phyloP scores from a whole-genome alignment of 2,329 filamentous ascomycete species.

The Claviceps pazoutovae region DNA sequence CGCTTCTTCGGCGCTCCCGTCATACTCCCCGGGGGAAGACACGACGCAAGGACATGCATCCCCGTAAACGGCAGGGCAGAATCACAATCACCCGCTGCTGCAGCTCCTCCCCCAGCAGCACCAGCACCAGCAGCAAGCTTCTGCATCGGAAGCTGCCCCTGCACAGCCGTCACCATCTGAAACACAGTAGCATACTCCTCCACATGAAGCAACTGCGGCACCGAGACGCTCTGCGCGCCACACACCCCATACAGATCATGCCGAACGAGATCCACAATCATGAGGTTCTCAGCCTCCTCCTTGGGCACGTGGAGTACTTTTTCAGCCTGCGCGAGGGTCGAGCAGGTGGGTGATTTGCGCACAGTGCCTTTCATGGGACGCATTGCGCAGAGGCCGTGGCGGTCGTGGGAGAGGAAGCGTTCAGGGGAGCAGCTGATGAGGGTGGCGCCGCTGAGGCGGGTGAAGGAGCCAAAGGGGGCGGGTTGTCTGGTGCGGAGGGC shows the following conservation, averaged over 20 bases:
- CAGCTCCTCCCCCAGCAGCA: background rate
- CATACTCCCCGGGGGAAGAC: slow-evolving; percentile 85
- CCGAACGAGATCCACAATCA: slow-evolving; percentile 95
- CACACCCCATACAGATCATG: slow-evolving; percentile 84
- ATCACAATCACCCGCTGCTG: background rate
- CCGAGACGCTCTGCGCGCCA: slow-evolving; percentile 56
- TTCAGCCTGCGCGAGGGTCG: slow-evolving; percentile 60
- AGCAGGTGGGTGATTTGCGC: slow-evolving; percentile 51
- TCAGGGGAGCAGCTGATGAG: slow-evolving; percentile 78
- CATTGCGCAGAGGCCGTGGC: slow-evolving; percentile 54
- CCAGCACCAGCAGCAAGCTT: slow-evolving; percentile 1
- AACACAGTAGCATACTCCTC: slow-evolving; percentile 88
- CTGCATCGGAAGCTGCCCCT: slow-evolving; percentile 43
- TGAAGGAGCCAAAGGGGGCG: slow-evolving; percentile 72
- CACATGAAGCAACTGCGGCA: slow-evolving; percentile 68
- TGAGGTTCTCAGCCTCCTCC: slow-evolving; percentile 89
- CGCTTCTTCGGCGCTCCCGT: slow-evolving; percentile 91
- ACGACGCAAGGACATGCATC: slow-evolving; percentile 61
- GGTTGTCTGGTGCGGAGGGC: slow-evolving; percentile 58
- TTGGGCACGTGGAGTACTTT: slow-evolving; percentile 66
- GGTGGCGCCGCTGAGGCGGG: slow-evolving; percentile 55
- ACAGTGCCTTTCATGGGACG: slow-evolving; percentile 95
- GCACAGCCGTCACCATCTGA: slow-evolving; percentile 80
- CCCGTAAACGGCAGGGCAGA: slow-evolving; percentile 35
- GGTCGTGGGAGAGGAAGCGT: slow-evolving; percentile 56